Conservation (phyloP, 163 green algal genomes). For the Volvox carteri region DNA sequence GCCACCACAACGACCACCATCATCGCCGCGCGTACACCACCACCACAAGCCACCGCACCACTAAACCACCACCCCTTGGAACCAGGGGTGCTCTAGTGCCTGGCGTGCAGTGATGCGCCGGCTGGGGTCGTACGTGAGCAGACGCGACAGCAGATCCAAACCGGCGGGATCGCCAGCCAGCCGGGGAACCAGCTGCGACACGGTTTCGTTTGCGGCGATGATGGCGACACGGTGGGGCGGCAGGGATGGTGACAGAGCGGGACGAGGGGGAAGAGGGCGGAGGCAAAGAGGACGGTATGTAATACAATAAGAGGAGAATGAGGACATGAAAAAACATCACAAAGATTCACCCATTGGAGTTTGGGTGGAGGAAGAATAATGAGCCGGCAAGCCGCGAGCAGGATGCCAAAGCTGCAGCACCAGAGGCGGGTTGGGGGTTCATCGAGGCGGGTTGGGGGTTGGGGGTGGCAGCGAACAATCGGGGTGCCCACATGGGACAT, state of each 20-base stretch:
- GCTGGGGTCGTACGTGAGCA: constrained; percentile 74
- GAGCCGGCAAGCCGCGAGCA: no score
- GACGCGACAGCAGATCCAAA: constrained; percentile 68
- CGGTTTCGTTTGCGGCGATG: not conserved
- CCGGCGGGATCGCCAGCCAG: constrained; percentile 63
- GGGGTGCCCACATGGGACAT: no score
- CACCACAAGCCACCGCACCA: no score
- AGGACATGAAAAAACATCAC: not conserved
- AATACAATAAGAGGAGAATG: not conserved
- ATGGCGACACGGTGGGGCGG: not conserved
- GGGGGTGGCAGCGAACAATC: no score
- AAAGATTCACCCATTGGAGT: no score
- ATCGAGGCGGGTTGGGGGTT: no score
- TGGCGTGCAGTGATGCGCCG: constrained; percentile 76
- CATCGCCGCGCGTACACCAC: no score
- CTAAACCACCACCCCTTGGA: constrained; percentile 51
- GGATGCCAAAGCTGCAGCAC: no score
- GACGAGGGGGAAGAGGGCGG: not conserved
- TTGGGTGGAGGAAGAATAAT: no score
- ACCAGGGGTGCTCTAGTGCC: constrained; percentile 79
- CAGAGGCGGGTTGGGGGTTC: no score
- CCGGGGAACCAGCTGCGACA: constrained; percentile 54
- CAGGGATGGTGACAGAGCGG: not conserved
- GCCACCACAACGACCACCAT: no score
- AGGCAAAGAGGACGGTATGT: not conserved